Base-by-base conservation (phyloP, 371 early-diverging fungal species). In the Furculomyces boomerangus region DNA sequence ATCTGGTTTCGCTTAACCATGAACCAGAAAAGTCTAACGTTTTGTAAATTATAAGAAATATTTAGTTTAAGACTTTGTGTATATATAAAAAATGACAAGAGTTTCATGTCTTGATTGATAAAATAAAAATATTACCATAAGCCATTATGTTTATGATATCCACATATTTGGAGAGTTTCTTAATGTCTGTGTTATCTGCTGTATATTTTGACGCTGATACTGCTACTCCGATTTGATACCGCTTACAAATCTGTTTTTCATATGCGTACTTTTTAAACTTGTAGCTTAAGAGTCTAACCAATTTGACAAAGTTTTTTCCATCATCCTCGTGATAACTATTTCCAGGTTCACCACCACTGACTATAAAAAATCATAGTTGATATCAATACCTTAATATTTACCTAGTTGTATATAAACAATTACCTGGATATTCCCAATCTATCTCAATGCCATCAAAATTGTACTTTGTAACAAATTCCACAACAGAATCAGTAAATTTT, bases 401-500 rank as follows among this genome's bases (percentile, higher is more conserved):
- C n/a, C n/a, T n/a, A n/a, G n/a, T n/a, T n/a, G n/a, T n/a, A n/a
- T n/a, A n/a, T n/a, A n/a, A n/a, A n/a, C n/a, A n/a, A 5, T 46
- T 68, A 14, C 77, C 84, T n/a, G 88, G 86, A 56, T 80, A 87
- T 59, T 88, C 88, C 87, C 84, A 87, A 62, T 81, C 81, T 53
- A 64, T 49, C 44, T 74, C 75, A 25, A 74, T 54, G 32, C 72
- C 72, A 35, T 71, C 72, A 8, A 77, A 65, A 37, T 66, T 66
- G 58, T 73, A 67, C 20, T 63, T 65, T 0, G 71, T 63, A 45
- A 80, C 57, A 50, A 73, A 71, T 0, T 61, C 59, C 27, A 68
- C 57, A 37, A 72, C 68, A 64, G 74, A 66, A 18, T 68, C 27
- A 20, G 74, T 69, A 32, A 76, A 65, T 1, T 60, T 53, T 1